Evolutionary conservation across 169 alveolate genomes (phyloP), one percentile per base, ranked within the genome.

Genomic region (Condylostoma magnum): DNA sequence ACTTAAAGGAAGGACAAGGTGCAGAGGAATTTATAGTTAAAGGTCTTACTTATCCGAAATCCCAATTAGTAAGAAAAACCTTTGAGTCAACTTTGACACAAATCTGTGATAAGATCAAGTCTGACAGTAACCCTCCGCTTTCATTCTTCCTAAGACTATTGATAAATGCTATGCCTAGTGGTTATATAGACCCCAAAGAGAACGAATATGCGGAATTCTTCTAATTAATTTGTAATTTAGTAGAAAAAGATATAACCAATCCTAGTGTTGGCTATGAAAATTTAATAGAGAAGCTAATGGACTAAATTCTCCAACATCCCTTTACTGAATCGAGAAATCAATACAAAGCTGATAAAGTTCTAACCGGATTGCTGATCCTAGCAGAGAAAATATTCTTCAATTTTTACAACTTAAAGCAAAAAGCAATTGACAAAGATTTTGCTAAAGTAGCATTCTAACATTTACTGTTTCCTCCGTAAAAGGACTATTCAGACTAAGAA

Each of bases 331-430:
- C 54, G n/a, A 54, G 88, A 54, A 63, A 44, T n/a, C 53, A 72
- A 4, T 41, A 68, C 10, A 1, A 44, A 27, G 67, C 79, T 22
- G 94, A 88, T 63, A 85, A 80, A 72, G 76, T 82, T 30, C 60
- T 84, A 8, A 69, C 78, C 12, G 92, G 94, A 2, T 60, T 75
- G 20, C 43, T 88, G 30, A 73, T 60, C 52, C 25, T 84, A 31
- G 50, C 76, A 27, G 84, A 79, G 30, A 75, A 58, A 37, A 38
- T 84, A 0, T 52, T 84, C n/a, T 18, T 37, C 5, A 18, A 30
- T 20, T 58, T 46, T n/a, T 50, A 46, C 15, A 76, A 76, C 27
- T 28, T 51, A 6, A 65, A 31, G 44, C 22, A 60, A 41, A 30
- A 53, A n/a, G 57, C 76, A 34, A 18, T 22, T 37, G 54, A 43